Evolutionary conservation across 768 basidiomycete genomes (phyloP).

Genomic region (Suillus subalutaceus): DNA sequence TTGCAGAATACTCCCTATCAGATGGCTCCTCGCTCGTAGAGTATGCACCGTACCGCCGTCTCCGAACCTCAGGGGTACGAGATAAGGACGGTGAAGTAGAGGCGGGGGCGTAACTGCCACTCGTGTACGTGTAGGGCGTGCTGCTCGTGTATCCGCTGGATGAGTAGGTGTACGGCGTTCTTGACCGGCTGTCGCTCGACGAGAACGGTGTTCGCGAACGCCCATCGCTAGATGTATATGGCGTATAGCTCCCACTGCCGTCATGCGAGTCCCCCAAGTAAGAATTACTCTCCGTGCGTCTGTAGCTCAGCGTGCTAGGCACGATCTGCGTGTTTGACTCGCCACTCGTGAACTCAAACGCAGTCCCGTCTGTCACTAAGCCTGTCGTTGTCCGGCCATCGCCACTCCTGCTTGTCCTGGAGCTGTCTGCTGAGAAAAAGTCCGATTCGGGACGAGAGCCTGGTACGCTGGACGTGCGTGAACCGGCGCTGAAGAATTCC

Average conservation of each 20-base stretch:
- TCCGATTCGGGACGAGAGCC: slow-evolving; percentile 30
- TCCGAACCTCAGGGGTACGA: slow-evolving; percentile 58
- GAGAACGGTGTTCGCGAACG: slow-evolving; percentile 11
- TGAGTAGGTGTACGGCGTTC: slow-evolving; percentile 19
- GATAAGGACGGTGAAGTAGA: slow-evolving; percentile 59
- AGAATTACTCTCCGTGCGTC: slow-evolving; percentile 56
- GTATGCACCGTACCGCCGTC: slow-evolving; percentile 46
- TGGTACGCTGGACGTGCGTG: slow-evolving; percentile 35
- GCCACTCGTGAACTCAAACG: slow-evolving; percentile 40
- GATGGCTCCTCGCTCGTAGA: slow-evolving; percentile 45
- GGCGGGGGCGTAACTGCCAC: slow-evolving; percentile 6
- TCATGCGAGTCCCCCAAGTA: slow-evolving; percentile 59
- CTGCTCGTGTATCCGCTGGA: slow-evolving; percentile 18
- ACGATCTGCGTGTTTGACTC: slow-evolving; percentile 46
- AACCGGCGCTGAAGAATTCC: slow-evolving; percentile 48
- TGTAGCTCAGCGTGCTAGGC: slow-evolving; percentile 54
- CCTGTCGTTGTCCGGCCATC: slow-evolving; percentile 29
- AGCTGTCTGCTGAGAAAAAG: slow-evolving; percentile 37
- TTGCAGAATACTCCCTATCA: slow-evolving; percentile 59
- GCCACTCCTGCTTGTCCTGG: slow-evolving; percentile 34
- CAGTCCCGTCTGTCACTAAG: slow-evolving; percentile 42
- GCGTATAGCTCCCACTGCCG: slow-evolving; percentile 36
- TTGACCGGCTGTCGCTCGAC: slow-evolving; percentile 13
- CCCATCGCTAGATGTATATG: slow-evolving; percentile 18
- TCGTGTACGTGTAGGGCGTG: slow-evolving; percentile 32